Conservation (phyloP, 2,329 filamentous ascomycete genomes). For the Fonsecaea pugnacius region DNA sequence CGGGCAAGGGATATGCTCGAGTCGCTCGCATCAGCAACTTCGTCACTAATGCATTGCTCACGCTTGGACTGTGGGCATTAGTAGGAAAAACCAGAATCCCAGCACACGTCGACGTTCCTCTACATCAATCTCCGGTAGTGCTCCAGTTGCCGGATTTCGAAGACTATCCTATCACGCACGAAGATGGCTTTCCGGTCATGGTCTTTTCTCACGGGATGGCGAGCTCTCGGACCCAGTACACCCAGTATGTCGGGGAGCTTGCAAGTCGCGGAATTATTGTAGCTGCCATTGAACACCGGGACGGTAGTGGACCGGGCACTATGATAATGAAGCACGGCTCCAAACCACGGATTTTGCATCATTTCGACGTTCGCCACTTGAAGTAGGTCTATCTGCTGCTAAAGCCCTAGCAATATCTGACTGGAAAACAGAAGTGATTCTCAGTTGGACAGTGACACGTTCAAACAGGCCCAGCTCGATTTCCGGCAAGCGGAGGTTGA, state of each 20-base stretch:
- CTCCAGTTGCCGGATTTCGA: conserved; percentile 14
- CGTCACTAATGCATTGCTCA: conserved; percentile 34
- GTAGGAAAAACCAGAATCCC: conserved; percentile 36
- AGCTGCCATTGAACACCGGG: conserved; percentile 37
- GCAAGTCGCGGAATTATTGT: conserved; percentile 35
- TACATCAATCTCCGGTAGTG: conserved; percentile 23
- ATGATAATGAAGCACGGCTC: conserved; percentile 29
- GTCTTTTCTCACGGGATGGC: conserved; percentile 38
- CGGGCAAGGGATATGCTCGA: conserved; percentile 35
- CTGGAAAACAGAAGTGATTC: conserved; percentile 10
- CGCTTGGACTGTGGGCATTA: conserved; percentile 32
- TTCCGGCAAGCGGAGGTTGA: conserved; percentile 39
- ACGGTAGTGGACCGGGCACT: conserved; percentile 36
- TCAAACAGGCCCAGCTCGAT: conserved; percentile 37
- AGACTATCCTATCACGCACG: conserved; percentile 3
- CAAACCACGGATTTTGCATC: conserved; percentile 21
- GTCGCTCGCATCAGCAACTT: conserved; percentile 38
- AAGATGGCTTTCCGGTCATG: conserved; percentile 36
- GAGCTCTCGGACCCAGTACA: conserved; percentile 37
- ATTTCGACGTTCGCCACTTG: conserved; percentile 30
- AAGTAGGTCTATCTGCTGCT: conserved; percentile 10
- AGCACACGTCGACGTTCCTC: conserved; percentile 37
- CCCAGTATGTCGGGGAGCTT: conserved; percentile 36
- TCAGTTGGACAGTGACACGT: conserved; percentile 27
- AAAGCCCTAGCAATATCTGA: not conserved